These are phyloP conservation scores for Inosperma sp. DNA, from an alignment of 768 basidiomycete genomes.

Conservation along the genomic window DNA sequence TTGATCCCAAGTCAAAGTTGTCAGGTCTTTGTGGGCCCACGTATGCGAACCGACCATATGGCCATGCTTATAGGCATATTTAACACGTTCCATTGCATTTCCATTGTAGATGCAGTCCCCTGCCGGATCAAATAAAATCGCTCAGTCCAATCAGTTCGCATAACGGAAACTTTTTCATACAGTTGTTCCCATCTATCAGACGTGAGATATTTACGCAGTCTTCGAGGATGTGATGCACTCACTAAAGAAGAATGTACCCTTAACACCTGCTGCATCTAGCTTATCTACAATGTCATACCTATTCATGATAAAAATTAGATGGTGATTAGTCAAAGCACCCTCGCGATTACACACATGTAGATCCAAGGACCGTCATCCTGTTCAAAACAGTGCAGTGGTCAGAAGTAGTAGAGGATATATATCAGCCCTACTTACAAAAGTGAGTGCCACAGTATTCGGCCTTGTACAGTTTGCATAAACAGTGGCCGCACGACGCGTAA, in stretches of 20 bases:
- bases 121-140: conserved; percentile 8
- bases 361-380: conserved; percentile 37
- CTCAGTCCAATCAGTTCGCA: neutral
- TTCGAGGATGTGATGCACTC: conserved; percentile 6
- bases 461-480: conserved; percentile 33
- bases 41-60: conserved; percentile 46
- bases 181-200: conserved; percentile 35
- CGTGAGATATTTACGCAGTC: neutral
- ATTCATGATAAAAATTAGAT: neutral
- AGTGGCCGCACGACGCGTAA: conserved; percentile 18
- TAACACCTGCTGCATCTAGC: conserved; percentile 32
- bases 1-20: conserved; percentile 29
- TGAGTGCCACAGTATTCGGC: conserved; percentile 22
- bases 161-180: conserved; percentile 22
- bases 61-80: conserved; percentile 35
- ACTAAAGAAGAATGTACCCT: conserved; percentile 44
- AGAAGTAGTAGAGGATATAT: neutral
- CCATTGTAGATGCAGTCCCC: conserved; percentile 37
- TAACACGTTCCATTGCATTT: conserved; percentile 26
- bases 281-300: conserved; percentile 31
- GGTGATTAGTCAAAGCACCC: neutral
- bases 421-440: conserved; percentile 17
- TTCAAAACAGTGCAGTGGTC: neutral
- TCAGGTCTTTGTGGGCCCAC: conserved; percentile 38
- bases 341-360: conserved; percentile 19